Evolutionary conservation across 768 basidiomycete species (phyloP), one percentile per base, ranked within the genome.

Genomic region (Cyclocybe cylindracea): DNA sequence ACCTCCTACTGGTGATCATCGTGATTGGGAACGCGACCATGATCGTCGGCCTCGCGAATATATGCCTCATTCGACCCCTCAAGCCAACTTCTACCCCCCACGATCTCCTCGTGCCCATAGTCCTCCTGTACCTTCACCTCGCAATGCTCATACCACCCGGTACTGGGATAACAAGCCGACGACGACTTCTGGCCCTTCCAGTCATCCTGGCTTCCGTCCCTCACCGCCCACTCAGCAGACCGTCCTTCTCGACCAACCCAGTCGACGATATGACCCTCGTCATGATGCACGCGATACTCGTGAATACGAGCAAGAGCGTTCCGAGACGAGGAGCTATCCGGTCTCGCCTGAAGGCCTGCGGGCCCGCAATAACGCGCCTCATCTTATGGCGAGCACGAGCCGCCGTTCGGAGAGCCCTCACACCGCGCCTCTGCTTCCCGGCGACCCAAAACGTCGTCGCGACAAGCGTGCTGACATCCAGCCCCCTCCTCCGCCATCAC

Each of bases 161-260:
- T 82, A 83, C 60, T 88, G 86, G 86, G 87, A 88, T 11, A 67
- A 78, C 32, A 85, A 84, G 62, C 82, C 79, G 2, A 65, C 73
- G 1, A 63, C 72, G 1, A 68, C 70, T 46, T 70, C 70, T 7
- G 60, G 70, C 10, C 61, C 62, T 19, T 63, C 65, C 6, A 48
- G 50, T 4, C 70, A 69, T 46, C 39, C 67, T 41, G 47, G 68
- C 10, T 58, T 71, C 34, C 68, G 65, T 43, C 51, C 63, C 31
- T 62, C 70, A 39, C 66, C 65, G 32, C 67, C 71, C 4, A 69
- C 73, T 46, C 66, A 57, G 39, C 60, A 55, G 13, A 50, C 58
- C 10, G 45, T 66, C 8, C 72, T 70, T 31, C 71, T 72, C 9
- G 83, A 83, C 45, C 72, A 65, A 24, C 61, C 76, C 0, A 70